A percentile compares a stretch with the other conserved stretches of the same genome.
Conservation (phyloP, 1,139 yeast species). For the Candida sp. region DNA sequence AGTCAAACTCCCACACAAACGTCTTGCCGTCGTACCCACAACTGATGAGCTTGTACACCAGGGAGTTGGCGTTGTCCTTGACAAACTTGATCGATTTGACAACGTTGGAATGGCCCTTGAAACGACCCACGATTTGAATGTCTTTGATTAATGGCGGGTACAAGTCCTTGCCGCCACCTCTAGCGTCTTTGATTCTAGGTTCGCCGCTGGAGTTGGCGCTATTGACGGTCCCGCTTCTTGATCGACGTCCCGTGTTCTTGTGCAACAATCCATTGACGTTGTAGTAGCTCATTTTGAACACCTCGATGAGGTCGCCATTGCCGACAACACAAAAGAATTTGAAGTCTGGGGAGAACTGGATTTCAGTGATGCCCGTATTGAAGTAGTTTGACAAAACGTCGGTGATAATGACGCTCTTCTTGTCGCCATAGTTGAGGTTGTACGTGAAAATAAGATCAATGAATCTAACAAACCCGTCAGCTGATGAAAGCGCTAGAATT, state of each 20-base stretch:
- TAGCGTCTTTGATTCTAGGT: neutral
- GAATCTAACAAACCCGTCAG: slow-evolving; percentile 68
- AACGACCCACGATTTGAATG: slow-evolving; percentile 47
- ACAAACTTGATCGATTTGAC: slow-evolving; percentile 51
- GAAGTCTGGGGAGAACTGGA: slow-evolving; percentile 68
- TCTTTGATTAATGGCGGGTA: slow-evolving; percentile 46
- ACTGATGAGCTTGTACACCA: slow-evolving; percentile 60
- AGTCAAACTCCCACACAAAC: slow-evolving; percentile 76
- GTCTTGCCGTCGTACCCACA: slow-evolving; percentile 76
- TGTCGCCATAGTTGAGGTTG: slow-evolving; percentile 24
- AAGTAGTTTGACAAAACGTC: slow-evolving; percentile 72
- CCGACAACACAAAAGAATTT: slow-evolving; percentile 62
- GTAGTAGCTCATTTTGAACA: slow-evolving; percentile 51
- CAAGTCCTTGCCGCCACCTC: slow-evolving; percentile 6
- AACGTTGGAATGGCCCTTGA: slow-evolving; percentile 75
- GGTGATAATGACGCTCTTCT: slow-evolving; percentile 44
- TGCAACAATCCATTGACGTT: slow-evolving; percentile 37
- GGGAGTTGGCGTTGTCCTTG: slow-evolving; percentile 21
- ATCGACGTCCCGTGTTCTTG: slow-evolving; percentile 30
- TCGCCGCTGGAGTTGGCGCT: slow-evolving; percentile 25
- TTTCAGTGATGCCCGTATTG: slow-evolving; percentile 61
- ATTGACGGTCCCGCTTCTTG: slow-evolving; percentile 43
- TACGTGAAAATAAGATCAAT: slow-evolving; percentile 48
- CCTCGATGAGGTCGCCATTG: slow-evolving; percentile 61
- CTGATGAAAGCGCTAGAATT: slow-evolving; percentile 57